Base-by-base conservation (phyloP, 768 basidiomycete genomes). In the Leucocoprinus sp. region DNA sequence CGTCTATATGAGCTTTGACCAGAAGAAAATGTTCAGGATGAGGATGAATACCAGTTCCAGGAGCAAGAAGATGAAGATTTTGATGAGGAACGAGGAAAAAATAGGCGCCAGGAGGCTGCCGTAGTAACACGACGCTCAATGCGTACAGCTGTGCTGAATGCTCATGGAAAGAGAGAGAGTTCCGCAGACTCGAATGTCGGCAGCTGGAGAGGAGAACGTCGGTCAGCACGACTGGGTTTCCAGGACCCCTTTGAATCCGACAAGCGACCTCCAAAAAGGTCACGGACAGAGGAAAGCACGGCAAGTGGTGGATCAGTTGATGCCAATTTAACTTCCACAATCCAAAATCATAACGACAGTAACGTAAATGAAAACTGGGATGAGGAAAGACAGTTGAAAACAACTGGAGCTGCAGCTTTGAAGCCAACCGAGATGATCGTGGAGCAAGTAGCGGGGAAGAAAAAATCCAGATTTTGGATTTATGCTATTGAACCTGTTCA, bases 381-480 rank as follows among this genome's bases (percentile, higher is more conserved):
- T 19, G 72, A 67, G 42, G 61, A 66, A 5, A 52, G 76, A 28
- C 71, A 64, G 50, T 57, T 74, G 45, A 82, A 78, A 60, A 62
- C 57, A 14, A 70, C 72, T 37, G 76, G 82, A 35, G 79, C 82
- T 0, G 78, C 84, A 12, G 78, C 76, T 27, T 57, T 86, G 51
- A 87, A 81, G 57, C 75, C 83, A 11, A 80, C 70, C 27, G 86
- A 91, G 57, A 67, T 80, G 34, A 82, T 82, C n/a, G 52, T 87
- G 58, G 87, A 87, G 48, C 74, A 82, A 49, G 70, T 87, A 18
- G 78, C 76, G 26, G 86, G 87, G 50, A 87, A 82, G 67, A 90
- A 86, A 67, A 80, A 74, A 61, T 90, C 88, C 57, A 89, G 84
- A 56, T 90, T 81, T 60, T 89, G 88, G 87, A 82, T 84, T 35